Percentiles rank a stretch among this genome's conserved stretches.
Evolutionary conservation across 1,284 basidiomycete genomes (phyloP).

Genomic region (Xerocomus nothofagi): DNA sequence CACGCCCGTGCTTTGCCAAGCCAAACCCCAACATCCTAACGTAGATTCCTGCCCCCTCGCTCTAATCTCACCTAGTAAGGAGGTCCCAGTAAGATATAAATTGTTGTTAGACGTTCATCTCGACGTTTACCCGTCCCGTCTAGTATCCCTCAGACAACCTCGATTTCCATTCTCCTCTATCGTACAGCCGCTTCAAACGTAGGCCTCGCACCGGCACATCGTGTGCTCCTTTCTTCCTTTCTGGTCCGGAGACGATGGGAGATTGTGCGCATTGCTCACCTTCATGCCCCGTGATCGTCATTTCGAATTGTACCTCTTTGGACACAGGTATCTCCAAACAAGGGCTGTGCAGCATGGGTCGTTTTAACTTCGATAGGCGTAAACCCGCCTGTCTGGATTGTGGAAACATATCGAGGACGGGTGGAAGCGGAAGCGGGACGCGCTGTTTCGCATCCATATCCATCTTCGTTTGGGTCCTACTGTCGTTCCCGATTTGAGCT

Average conservation of each 20-base stretch:
- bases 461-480: not conserved
- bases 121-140: not conserved
- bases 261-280: not conserved
- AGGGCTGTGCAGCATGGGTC: not conserved
- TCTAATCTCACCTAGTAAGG: not conserved
- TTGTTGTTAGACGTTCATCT: not conserved
- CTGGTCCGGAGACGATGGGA: too few relatives aligned
- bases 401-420: conserved; percentile 7
- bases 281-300: not conserved
- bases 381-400: not conserved
- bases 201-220: not conserved
- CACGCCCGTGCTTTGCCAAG: too few relatives aligned
- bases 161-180: conserved; percentile 16
- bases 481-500: not conserved
- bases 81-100: not conserved
- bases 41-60: not conserved
- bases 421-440: not conserved
- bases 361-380: not conserved
- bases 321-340: not conserved
- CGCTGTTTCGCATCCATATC: not conserved
- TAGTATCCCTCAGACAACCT: conserved; percentile 13
- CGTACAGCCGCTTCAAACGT: conserved; percentile 6
- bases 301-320: not conserved
- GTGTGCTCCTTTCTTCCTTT: not conserved
- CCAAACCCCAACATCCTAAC: not conserved